These are phyloP conservation scores for Colletotrichum higginsianum DNA, from an alignment of 2,329 filamentous ascomycete species.

Conservation along the genomic window DNA sequence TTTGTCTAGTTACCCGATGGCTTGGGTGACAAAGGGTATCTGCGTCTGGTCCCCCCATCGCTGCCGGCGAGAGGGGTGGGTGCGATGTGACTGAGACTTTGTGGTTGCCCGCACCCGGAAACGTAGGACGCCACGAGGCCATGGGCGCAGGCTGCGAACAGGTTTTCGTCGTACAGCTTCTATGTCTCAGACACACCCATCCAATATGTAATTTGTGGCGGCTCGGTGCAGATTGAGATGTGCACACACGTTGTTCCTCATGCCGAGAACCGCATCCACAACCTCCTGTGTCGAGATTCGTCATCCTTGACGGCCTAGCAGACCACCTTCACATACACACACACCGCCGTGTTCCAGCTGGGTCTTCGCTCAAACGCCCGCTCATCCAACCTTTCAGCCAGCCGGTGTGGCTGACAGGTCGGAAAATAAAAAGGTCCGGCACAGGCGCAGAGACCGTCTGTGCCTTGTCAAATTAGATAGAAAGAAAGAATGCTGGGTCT, in stretches of 20 bases:
- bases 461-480: background rate
- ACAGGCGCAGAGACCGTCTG: background rate
- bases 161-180: constrained; percentile 31
- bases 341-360: constrained; percentile 23
- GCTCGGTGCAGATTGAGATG: constrained; percentile 23
- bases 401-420: constrained; percentile 22
- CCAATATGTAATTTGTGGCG: constrained; percentile 21
- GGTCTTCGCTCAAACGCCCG: constrained; percentile 2
- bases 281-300: constrained; percentile 3
- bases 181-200: constrained; percentile 28
- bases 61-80: background rate
- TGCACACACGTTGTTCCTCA: constrained; percentile 17
- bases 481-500: constrained; percentile 3
- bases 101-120: constrained; percentile 22
- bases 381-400: background rate
- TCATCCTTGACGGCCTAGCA: constrained; percentile 1
- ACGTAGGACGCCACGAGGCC: constrained; percentile 36
- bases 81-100: constrained; percentile 26
- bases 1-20: constrained; percentile 33
- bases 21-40: constrained; percentile 19
- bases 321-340: background rate
- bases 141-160: constrained; percentile 27
- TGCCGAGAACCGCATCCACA: background rate
- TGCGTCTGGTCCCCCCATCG: constrained; percentile 1
- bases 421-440: constrained; percentile 1